Conservation (phyloP, 2,329 filamentous ascomycete genomes). For the Fusarium sacchari region DNA sequence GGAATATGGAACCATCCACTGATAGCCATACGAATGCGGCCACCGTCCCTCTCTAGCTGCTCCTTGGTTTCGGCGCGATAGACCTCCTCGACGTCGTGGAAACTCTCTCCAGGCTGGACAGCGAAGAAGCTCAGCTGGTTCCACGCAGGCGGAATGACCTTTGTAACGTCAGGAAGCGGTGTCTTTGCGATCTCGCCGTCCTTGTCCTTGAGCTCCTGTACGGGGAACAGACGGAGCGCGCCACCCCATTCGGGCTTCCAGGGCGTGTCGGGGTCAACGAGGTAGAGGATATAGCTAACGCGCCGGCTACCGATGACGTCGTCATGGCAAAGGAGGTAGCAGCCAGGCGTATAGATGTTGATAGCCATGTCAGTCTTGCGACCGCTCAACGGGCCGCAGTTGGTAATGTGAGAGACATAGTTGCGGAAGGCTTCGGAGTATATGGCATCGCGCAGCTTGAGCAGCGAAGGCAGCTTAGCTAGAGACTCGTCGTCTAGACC, state of each 20-base stretch:
- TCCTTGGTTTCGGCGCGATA: constrained; percentile 74
- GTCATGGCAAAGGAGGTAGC: constrained; percentile 95
- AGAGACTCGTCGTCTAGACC: constrained; percentile 89
- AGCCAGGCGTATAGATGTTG: constrained; percentile 97
- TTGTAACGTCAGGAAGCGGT: constrained; percentile 79
- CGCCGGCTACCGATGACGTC: constrained; percentile 97
- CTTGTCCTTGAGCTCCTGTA: constrained; percentile 66
- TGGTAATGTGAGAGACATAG: constrained; percentile 88
- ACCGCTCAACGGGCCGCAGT: constrained; percentile 86
- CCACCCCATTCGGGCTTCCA: constrained; percentile 96
- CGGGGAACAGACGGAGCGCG: constrained; percentile 86
- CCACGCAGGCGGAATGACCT: constrained; percentile 92
- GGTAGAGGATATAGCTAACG: constrained; percentile 96
- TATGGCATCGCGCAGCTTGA: constrained; percentile 90
- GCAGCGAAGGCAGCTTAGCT: constrained; percentile 86
- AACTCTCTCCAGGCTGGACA: constrained; percentile 97
- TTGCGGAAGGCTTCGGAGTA: constrained; percentile 91
- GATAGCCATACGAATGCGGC: constrained; percentile 93
- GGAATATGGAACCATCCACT: constrained; percentile 99
- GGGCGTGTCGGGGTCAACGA: constrained; percentile 88
- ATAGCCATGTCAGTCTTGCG: constrained; percentile 99
- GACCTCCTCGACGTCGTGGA: constrained; percentile 98
- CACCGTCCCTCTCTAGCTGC: constrained; percentile 74
- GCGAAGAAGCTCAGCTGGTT: constrained; percentile 99
- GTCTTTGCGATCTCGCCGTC: constrained; percentile 81